Evolutionary conservation across 495 filamentous ascomycete species (phyloP), one percentile per base, ranked within the genome.

Genomic region (Elasticomyces elasticus): DNA sequence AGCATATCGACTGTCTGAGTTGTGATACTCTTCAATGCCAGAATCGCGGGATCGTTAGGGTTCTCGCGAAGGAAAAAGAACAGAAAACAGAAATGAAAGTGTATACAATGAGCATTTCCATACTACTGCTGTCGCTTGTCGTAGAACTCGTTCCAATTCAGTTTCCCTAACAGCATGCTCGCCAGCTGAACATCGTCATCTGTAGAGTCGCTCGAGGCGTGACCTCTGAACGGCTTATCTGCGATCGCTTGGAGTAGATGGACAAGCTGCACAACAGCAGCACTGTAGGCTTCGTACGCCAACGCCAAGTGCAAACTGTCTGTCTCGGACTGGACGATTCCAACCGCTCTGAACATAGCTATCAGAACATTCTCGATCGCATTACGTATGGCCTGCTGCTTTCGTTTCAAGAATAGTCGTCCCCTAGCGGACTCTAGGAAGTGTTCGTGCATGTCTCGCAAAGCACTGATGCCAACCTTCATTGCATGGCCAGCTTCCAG

Each of bases 371-470:
- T 81, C 49, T 94, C 87, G 0, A 97, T 70, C 0, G 94, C 68
- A 37, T 75, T 77, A 64, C 89, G 75, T 0, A 88, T 80, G 0
- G 85, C 80, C 26, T 78, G 72, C 62, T 90, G 86, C 23, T 83
- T 71, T 56, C 80, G 81, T 44, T 82, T 65, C 0, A 95, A 74
- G 17, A 96, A 72, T 0, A 92, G 71, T 0, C 79, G 77, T 54
- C 80, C 81, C 71, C 94, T 77, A 52, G 95, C 87, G 27, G 77
- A 72, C 60, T 95, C 87, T 1, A 97, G 76, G n/a, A 83, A 75
- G 9, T 74, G 67, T 63, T 90, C 86, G 57, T 94, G 89, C 31
- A 78, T 77, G n/a, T 78, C 76, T 7, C 82, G 73, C 6, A 97
- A 64, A 27, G 74, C 68, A 15, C 81, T 78, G 0, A 94, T 71